Evolutionary conservation across 345 rosid genomes (phyloP), one percentile per base, ranked within the genome.

Genomic region (Atalantia buxifolia): DNA sequence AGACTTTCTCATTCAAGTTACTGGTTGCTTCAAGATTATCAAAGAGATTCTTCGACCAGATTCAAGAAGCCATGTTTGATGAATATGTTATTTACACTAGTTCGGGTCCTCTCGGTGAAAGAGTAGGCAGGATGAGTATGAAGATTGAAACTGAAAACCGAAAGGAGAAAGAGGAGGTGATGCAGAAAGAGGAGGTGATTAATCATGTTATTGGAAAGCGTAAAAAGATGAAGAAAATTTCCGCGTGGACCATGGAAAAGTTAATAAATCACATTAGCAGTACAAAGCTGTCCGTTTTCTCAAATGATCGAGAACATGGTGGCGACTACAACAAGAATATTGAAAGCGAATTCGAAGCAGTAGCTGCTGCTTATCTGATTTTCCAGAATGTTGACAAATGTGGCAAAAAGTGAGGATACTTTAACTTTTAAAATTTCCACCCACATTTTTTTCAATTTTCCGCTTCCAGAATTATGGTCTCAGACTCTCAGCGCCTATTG

Each of bases 201-300:
- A 0, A 48, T 0, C 18, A 4, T 14, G 87, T 88, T 84, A 89
- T 86, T 50, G 93, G 87, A 35, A 88, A 84, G 90, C 86, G 88
- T 60, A 85, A 88, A 71, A 90, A 86, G 78, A 85, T 90, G 85
- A 90, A 77, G 74, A 91, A 87, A 73, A 61, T 88, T 72, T 91
- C 95, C 48, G 93, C 95, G 75, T 91, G 95, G 93, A 90, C 93
- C 33, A 89, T 91, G 93, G 87, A 84, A 85, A 92, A 87, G 22
- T 84, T 91, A 78, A 77, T 88, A 33, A 75, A 84, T 73, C 89
- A 86, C 60, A 81, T 90, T 6, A 83, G 76, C 2, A 86, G 86
- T 53, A 84, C 93, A 0, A 81, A 87, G 31, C 79, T 88, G 61
- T 84, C 86, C 83, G 19, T 86, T 89, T 0, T 40, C 45, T 22